Evolutionary conservation across 2,329 filamentous ascomycete species (phyloP), one percentile per base, ranked within the genome.

Genomic region (Pseudocercospora ulei): DNA sequence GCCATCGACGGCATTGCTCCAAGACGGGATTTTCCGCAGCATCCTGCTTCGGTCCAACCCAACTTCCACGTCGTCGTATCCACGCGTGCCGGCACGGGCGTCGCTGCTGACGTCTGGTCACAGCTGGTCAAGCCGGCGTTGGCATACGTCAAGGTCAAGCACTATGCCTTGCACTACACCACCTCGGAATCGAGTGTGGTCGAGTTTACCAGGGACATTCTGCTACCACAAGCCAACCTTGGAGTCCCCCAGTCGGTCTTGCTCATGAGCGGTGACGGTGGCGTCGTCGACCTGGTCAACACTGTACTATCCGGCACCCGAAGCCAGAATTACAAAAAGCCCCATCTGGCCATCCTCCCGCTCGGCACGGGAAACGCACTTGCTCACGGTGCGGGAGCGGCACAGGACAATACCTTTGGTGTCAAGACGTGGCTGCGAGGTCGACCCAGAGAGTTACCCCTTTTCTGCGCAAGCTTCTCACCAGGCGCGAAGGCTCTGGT

Each of bases 261-360:
- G 18, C 70, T 96, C 7, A 69, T 95, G 3, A 88, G 82, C 33
- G 88, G 88, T 4, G 88, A 96, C 59, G 88, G 88, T 8, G 88
- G 86, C 4, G 62, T 93, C 2, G 72, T 86, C 11, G 88, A 96
- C 52, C 66, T 90, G 1, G 67, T 94, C 43, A 92, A 95, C 56
- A 73, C 72, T 2, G 67, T 80, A 0, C 54, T 66, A 3, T 47
- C 54, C 30, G 46, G 45, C 3, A 60, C 53, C 54, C 34, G 75
- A 65, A 9, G 69, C 65, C 1, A 66, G 63, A 41, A 70, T 8
- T 61, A 62, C 40, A 48, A 57, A 43, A 74, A 75, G 39, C 75
- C 80, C 0, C 65, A 70, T 1, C 69, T 82, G 43, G 57, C 64
- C 0, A 53, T 78, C 3, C 67, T 47, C 65, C 68, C 3, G 52